Evolutionary conservation across 108 stramenopile genomes (phyloP).

Genomic region (Conticribra weissflogii): DNA sequence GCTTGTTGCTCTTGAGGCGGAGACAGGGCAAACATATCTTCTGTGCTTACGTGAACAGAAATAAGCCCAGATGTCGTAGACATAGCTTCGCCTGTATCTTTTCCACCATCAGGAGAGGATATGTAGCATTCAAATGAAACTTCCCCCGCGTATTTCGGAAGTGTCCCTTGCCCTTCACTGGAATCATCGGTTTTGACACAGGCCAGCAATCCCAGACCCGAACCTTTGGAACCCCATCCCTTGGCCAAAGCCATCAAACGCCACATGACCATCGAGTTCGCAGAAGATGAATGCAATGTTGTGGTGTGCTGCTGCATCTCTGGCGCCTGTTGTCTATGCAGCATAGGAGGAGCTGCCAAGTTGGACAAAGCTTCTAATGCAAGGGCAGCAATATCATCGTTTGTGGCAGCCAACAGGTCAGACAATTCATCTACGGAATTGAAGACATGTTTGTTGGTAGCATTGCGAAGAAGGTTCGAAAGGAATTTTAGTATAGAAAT

Average conservation of each 20-base stretch:
- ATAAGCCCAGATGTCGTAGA: conserved; percentile 3
- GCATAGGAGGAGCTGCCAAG: conserved; percentile 74
- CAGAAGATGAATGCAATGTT: conserved; percentile 50
- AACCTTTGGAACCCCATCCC: conserved; percentile 89
- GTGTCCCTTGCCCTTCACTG: conserved; percentile 50
- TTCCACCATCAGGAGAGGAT: background rate
- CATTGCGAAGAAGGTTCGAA: conserved; percentile 70
- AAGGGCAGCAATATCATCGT: conserved; percentile 63
- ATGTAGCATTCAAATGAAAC: conserved; percentile 24
- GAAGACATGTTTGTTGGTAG: conserved; percentile 83
- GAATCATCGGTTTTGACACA: conserved; percentile 76
- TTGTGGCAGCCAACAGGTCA: conserved; percentile 73
- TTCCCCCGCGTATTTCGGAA: conserved; percentile 13
- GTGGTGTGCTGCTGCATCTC: conserved; percentile 76
- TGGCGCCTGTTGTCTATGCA: conserved; percentile 88
- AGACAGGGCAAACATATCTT: conserved; percentile 16
- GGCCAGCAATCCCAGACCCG: conserved; percentile 73
- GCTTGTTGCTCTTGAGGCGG: conserved; percentile 10
- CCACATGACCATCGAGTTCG: conserved; percentile 44
- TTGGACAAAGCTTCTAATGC: conserved; percentile 64
- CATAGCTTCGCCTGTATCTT: background rate
- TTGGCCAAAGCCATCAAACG: conserved; percentile 75
- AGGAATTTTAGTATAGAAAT: conserved; percentile 70
- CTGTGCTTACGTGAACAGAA: conserved; percentile 13
- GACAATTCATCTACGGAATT: conserved; percentile 79